These are phyloP conservation scores for Pseudocercospora pini-densiflorae DNA, from an alignment of 2,329 filamentous ascomycete genomes.

Conservation along the genomic window DNA sequence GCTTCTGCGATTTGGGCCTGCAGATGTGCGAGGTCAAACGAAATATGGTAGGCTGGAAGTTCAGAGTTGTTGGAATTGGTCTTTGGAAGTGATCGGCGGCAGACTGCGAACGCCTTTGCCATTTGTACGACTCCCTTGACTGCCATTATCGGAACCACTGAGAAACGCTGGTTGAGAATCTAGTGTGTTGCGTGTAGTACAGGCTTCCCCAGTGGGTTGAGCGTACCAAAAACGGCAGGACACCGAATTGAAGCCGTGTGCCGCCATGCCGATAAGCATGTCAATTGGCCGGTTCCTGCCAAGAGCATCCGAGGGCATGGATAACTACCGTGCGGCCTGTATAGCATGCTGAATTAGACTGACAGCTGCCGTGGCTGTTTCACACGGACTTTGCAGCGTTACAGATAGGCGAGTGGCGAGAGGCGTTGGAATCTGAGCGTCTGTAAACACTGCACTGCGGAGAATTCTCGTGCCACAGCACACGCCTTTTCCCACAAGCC, in stretches of 20 bases:
- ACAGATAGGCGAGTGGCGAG: conserved; percentile 20
- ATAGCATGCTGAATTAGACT: conserved; percentile 19
- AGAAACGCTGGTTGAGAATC: conserved; percentile 22
- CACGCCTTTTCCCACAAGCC: neutral
- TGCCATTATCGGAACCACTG: conserved; percentile 2
- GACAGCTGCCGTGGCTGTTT: conserved; percentile 23
- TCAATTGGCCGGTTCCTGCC: conserved; percentile 23
- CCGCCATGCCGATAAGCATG: conserved; percentile 14
- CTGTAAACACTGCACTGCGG: conserved; percentile 21
- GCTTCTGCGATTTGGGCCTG: conserved; percentile 13
- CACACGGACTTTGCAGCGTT: conserved; percentile 18
- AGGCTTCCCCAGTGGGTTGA: conserved; percentile 13
- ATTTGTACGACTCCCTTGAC: conserved; percentile 17
- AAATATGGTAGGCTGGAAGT: conserved; percentile 6
- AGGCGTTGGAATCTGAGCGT: conserved; percentile 23
- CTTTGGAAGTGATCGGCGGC: conserved; percentile 1
- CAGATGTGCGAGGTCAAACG: conserved; percentile 11
- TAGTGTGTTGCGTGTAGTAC: conserved; percentile 11
- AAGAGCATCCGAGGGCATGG: conserved; percentile 8
- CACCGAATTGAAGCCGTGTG: conserved; percentile 22
- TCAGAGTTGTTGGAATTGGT: conserved; percentile 3
- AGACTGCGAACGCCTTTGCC: conserved; percentile 17
- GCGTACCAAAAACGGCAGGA: conserved; percentile 13
- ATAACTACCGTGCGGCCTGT: conserved; percentile 20
- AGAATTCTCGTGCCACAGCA: conserved; percentile 19